phyloP scores from a whole-genome alignment of 805 yeast genomes.

The Yueomyces sinensis region DNA sequence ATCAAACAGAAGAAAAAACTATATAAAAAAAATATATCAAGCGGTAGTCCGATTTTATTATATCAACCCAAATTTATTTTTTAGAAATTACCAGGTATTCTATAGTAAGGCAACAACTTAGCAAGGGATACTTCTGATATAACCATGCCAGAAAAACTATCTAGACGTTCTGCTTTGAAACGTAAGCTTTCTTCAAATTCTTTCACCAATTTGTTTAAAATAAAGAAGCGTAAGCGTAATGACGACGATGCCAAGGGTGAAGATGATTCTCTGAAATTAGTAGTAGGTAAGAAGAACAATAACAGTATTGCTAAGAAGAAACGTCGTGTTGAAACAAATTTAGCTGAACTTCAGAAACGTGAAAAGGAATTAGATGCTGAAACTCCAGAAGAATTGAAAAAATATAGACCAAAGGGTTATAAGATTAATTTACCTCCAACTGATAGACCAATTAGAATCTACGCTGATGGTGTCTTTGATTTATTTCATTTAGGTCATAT shows the following conservation, averaged over 20 bases:
- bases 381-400: slow-evolving; percentile 57
- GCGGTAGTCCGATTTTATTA: too few relatives aligned
- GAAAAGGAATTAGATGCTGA: slow-evolving; percentile 52
- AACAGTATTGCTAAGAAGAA: slow-evolving; percentile 4
- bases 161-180: slow-evolving; percentile 14
- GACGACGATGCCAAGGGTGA: slow-evolving; percentile 7
- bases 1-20: too few relatives aligned
- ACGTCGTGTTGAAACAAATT: slow-evolving; percentile 6
- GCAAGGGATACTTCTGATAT: too few relatives aligned
- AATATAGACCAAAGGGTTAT: slow-evolving; percentile 70
- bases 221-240: slow-evolving; percentile 14
- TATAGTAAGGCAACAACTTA: too few relatives aligned
- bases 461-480: slow-evolving; percentile 98
- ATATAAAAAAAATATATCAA: too few relatives aligned
- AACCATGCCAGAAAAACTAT: slow-evolving; percentile 2
- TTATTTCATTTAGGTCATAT: slow-evolving; percentile 94
- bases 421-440: slow-evolving; percentile 69
- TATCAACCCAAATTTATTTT: too few relatives aligned
- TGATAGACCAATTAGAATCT: slow-evolving; percentile 81
- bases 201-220: slow-evolving; percentile 22
- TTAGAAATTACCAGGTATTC: too few relatives aligned
- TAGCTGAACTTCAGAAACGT: slow-evolving; percentile 21
- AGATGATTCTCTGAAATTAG: neutral
- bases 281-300: neutral
- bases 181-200: slow-evolving; percentile 19